These are phyloP conservation scores for Quercus ilex DNA, from an alignment of 306 rosid species.

Conservation along the genomic window DNA sequence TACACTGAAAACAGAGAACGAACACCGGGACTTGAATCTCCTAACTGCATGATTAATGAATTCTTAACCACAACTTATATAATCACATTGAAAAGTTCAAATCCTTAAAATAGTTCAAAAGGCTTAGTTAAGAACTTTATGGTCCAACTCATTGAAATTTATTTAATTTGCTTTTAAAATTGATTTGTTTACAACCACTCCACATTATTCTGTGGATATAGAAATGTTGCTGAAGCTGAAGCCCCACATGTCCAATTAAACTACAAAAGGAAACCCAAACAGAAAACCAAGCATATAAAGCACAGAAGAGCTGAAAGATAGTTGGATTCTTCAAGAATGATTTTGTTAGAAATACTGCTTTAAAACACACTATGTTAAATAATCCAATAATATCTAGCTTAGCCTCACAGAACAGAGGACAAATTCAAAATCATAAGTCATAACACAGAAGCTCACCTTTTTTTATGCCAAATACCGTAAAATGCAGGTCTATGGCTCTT, in stretches of 20 bases:
- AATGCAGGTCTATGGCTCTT: conserved; percentile 89
- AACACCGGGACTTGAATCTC: neutral
- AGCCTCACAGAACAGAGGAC: neutral
- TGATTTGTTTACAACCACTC: neutral
- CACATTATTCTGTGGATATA: neutral
- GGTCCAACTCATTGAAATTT: neutral
- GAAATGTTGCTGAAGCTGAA: neutral
- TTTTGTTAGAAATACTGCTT: neutral
- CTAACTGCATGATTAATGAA: neutral
- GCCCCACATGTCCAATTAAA: neutral
- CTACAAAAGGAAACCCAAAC: neutral
- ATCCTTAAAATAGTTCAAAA: neutral
- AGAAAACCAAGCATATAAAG: neutral
- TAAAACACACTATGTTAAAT: neutral
- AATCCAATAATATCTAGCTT: conserved; percentile 4
- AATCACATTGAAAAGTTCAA: neutral
- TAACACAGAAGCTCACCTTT: conserved; percentile 50
- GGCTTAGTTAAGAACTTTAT: neutral
- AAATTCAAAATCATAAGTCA: conserved; percentile 13
- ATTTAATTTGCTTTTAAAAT: neutral
- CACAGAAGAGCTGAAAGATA: neutral
- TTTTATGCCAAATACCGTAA: conserved; percentile 77
- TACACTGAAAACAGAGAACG: neutral
- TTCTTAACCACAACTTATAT: neutral
- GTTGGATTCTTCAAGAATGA: neutral